Evolutionary conservation across 1,139 yeast species (phyloP).

Genomic region (Nakaseomyces nivariensis): DNA sequence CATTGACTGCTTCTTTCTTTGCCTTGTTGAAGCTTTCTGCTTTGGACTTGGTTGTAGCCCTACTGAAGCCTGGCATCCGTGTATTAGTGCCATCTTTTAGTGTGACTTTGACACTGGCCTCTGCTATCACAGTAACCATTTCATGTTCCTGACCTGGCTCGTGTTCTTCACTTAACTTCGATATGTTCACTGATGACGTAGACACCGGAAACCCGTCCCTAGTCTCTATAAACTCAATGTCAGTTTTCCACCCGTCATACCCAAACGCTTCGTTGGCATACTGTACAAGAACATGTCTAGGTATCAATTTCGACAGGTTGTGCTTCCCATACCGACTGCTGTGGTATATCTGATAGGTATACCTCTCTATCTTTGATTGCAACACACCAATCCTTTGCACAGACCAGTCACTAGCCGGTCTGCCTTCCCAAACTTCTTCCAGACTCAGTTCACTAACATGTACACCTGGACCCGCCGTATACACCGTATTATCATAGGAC

Average conservation of each 20-base stretch:
- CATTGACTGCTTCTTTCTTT: slow-evolving; percentile 24
- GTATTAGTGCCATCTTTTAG: slow-evolving; percentile 28
- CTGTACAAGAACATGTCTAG: slow-evolving; percentile 22
- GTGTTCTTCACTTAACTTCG: neutral
- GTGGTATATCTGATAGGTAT: slow-evolving; percentile 22
- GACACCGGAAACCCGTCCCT: slow-evolving; percentile 10
- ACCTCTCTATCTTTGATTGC: slow-evolving; percentile 23
- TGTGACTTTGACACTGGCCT: slow-evolving; percentile 22
- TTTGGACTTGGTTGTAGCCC: slow-evolving; percentile 17
- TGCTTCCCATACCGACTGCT: slow-evolving; percentile 24
- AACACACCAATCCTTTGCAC: slow-evolving; percentile 21
- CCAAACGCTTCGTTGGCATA: slow-evolving; percentile 29
- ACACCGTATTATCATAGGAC: slow-evolving; percentile 18
- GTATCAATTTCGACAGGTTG: slow-evolving; percentile 23
- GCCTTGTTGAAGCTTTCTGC: slow-evolving; percentile 25
- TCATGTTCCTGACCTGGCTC: neutral
- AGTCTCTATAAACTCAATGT: slow-evolving; percentile 19
- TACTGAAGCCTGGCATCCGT: slow-evolving; percentile 22
- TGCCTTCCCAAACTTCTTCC: slow-evolving; percentile 22
- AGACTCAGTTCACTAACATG: slow-evolving; percentile 17
- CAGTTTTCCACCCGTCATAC: slow-evolving; percentile 28
- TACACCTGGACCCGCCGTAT: slow-evolving; percentile 14
- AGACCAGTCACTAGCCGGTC: slow-evolving; percentile 29
- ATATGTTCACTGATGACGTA: neutral
- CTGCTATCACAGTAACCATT: slow-evolving; percentile 19